These are phyloP conservation scores for Scalesia atractyloides DNA, from an alignment of 129 eudicot species.

Conservation along the genomic window DNA sequence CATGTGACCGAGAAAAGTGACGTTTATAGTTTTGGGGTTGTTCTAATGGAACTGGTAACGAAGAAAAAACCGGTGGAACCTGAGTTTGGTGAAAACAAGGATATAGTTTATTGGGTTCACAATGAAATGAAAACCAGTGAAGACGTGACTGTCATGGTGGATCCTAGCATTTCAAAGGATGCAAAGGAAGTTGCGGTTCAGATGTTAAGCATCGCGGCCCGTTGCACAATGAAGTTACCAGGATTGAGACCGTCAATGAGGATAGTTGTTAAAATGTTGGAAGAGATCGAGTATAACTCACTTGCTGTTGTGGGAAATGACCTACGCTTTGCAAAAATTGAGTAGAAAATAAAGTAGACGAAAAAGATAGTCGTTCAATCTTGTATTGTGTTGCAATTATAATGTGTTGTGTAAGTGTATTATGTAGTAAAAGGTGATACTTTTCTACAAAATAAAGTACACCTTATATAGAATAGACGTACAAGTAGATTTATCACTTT, in stretches of 20 bases:
- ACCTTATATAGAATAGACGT: background rate
- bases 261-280: conserved; percentile 73
- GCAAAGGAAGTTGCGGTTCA: conserved; percentile 43
- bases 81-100: conserved; percentile 59
- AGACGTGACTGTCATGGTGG: conserved; percentile 37
- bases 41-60: conserved; percentile 61
- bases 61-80: conserved; percentile 61
- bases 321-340: conserved; percentile 4
- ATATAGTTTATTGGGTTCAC: conserved; percentile 59
- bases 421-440: background rate
- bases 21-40: conserved; percentile 74
- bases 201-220: conserved; percentile 56
- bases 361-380: background rate
- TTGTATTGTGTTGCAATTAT: conserved; percentile 15
- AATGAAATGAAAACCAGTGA: conserved; percentile 38
- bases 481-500: too few species aligned
- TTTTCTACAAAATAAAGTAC: conserved; percentile 3
- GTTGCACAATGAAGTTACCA: conserved; percentile 59
- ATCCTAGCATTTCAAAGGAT: conserved; percentile 41
- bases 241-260: conserved; percentile 66
- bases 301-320: conserved; percentile 25
- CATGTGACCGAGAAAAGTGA: conserved; percentile 66
- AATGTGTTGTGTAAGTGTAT: background rate
- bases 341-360: background rate
- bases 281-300: conserved; percentile 41